Evolutionary conservation across 1,284 basidiomycete genomes (phyloP).

Genomic region (Wolfiporia cocos): DNA sequence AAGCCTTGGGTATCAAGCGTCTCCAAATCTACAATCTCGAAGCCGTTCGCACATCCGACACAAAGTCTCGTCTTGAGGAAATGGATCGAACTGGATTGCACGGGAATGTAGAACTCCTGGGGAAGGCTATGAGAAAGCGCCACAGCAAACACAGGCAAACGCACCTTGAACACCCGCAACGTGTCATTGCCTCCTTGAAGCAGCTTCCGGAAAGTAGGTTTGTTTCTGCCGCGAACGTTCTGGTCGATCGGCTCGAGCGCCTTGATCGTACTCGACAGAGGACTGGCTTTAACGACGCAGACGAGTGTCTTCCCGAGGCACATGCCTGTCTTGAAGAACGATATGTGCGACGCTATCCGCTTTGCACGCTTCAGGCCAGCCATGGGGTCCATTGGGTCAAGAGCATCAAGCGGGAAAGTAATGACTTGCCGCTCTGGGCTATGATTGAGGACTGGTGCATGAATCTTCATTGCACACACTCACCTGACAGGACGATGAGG

Average conservation of each 20-base stretch:
- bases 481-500: slow-evolving; percentile 91
- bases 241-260: slow-evolving; percentile 95
- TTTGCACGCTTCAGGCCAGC: slow-evolving; percentile 92
- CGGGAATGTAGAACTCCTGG: slow-evolving; percentile 97
- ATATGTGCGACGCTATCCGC: slow-evolving; percentile 93
- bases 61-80: slow-evolving; percentile 98
- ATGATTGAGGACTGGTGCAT: background rate
- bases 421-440: slow-evolving; percentile 84
- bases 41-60: slow-evolving; percentile 97
- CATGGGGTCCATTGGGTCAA: slow-evolving; percentile 88
- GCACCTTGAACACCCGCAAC: slow-evolving; percentile 86
- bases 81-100: slow-evolving; percentile 94
- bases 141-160: slow-evolving; percentile 17
- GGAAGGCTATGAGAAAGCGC: slow-evolving; percentile 1
- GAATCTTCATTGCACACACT: slow-evolving; percentile 27
- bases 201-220: slow-evolving; percentile 92
- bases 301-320: slow-evolving; percentile 94
- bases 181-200: slow-evolving; percentile 95
- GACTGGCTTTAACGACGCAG: slow-evolving; percentile 95
- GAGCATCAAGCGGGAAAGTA: slow-evolving; percentile 92
- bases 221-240: slow-evolving; percentile 75
- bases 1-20: slow-evolving; percentile 96
- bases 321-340: slow-evolving; percentile 96
- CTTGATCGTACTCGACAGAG: slow-evolving; percentile 96
- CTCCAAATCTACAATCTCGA: slow-evolving; percentile 98